A percentile compares a stretch with the other conserved stretches of the same genome.
phyloP scores from a whole-genome alignment of 2,329 filamentous ascomycete species.

The Macrophomina pseudophaseolina region DNA sequence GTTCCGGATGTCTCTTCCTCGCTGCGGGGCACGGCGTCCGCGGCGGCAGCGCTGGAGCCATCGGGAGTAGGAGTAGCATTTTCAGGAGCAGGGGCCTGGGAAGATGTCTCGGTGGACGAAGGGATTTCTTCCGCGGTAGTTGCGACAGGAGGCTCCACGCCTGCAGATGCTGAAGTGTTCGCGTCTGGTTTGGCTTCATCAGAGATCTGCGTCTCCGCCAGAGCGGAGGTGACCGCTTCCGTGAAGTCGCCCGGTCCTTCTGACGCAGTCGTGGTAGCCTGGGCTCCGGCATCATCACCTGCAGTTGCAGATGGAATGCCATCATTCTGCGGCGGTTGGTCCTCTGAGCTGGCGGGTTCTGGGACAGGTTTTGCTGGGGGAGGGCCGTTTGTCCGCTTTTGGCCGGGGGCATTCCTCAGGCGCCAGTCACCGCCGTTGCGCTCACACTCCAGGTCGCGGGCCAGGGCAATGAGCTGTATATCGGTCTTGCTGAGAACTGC shows the following conservation, averaged over 20 bases:
- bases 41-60: not conserved
- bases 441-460: slow-evolving; percentile 94
- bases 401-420: slow-evolving; percentile 75
- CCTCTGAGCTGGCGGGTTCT: slow-evolving; percentile 26
- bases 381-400: slow-evolving; percentile 76
- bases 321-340: slow-evolving; percentile 15
- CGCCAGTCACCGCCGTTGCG: slow-evolving; percentile 89
- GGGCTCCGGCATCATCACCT: not conserved
- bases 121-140: not conserved
- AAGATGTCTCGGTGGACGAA: no score
- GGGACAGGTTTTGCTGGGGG: slow-evolving; percentile 51
- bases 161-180: not conserved
- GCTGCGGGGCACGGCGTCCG: not conserved
- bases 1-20: not conserved
- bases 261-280: not conserved
- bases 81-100: not conserved
- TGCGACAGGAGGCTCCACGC: not conserved
- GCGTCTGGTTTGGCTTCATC: not conserved
- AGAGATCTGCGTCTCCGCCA: slow-evolving; percentile 5
- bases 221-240: slow-evolving; percentile 14
- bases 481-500: slow-evolving; percentile 87
- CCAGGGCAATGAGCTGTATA: slow-evolving; percentile 84
- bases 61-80: not conserved
- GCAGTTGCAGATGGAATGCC: slow-evolving; percentile 30
- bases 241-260: not conserved